Evolutionary conservation across 352 stramenopile genomes (phyloP).

Genomic region (Paralagenidium karlingii): DNA sequence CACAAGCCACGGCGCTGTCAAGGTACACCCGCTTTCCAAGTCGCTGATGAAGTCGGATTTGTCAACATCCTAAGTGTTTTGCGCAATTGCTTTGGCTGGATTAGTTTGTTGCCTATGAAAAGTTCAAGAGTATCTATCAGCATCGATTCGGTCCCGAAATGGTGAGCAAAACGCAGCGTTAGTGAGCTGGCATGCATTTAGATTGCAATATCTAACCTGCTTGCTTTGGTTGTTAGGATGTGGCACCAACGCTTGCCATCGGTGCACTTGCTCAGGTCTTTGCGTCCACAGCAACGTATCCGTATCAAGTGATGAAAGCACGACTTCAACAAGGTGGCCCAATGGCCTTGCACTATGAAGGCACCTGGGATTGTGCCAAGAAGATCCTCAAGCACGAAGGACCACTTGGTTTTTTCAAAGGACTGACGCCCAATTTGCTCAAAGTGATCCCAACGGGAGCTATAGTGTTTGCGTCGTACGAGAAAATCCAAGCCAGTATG

Average conservation of each 20-base stretch:
- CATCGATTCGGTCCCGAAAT: constrained; percentile 45
- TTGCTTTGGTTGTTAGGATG: background rate
- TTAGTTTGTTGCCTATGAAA: constrained; percentile 73
- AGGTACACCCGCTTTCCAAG: constrained; percentile 20
- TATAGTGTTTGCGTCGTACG: constrained; percentile 88
- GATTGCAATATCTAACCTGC: constrained; percentile 1
- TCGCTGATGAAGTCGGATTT: background rate
- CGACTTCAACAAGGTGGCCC: constrained; percentile 88
- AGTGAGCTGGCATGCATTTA: constrained; percentile 1
- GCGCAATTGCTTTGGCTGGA: background rate
- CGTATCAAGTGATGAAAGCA: constrained; percentile 95
- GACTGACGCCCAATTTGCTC: constrained; percentile 90
- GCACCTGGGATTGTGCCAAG: constrained; percentile 81
- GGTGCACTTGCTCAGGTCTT: constrained; percentile 73
- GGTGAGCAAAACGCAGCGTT: constrained; percentile 18
- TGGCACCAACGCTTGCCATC: constrained; percentile 59
- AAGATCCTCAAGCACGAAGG: constrained; percentile 90
- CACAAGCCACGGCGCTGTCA: constrained; percentile 94
- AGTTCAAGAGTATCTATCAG: constrained; percentile 54
- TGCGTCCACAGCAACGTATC: constrained; percentile 85
- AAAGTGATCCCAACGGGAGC: constrained; percentile 94
- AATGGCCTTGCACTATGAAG: constrained; percentile 74
- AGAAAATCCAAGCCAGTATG: constrained; percentile 59
- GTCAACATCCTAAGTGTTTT: background rate
- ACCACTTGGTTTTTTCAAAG: constrained; percentile 90